Evolutionary conservation across 73 alveolate species (phyloP).

Genomic region (Paramecium caudatum): DNA sequence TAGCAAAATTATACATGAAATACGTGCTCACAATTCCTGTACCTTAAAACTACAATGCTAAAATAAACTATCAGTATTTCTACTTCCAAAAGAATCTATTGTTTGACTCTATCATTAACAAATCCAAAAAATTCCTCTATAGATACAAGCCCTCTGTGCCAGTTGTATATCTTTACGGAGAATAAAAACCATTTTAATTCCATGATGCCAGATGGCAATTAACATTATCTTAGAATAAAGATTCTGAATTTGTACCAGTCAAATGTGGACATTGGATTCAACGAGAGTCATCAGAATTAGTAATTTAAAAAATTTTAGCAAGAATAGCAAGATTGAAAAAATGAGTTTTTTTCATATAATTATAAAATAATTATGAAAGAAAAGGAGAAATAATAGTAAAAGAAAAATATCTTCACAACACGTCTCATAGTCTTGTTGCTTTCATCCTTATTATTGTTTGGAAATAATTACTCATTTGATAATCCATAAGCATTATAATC

Average conservation of each 20-base stretch:
- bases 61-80: slow-evolving; percentile 63
- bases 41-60: slow-evolving; percentile 21
- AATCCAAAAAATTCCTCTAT: not conserved
- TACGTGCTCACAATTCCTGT: slow-evolving; percentile 5
- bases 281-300: not conserved
- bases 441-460: slow-evolving; percentile 21
- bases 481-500: slow-evolving; percentile 62
- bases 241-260: slow-evolving; percentile 57
- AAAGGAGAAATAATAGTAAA: too few species aligned
- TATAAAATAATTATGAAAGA: too few species aligned
- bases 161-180: slow-evolving; percentile 67
- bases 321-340: slow-evolving; percentile 58
- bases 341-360: too few species aligned
- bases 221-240: slow-evolving; percentile 21
- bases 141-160: slow-evolving; percentile 69
- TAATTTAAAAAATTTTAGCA: not conserved
- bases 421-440: slow-evolving; percentile 6
- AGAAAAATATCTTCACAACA: too few species aligned
- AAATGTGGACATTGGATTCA: slow-evolving; percentile 70
- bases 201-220: slow-evolving; percentile 71
- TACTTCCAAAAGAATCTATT: slow-evolving; percentile 58
- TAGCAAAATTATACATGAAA: slow-evolving; percentile 47
- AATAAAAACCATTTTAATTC: slow-evolving; percentile 69
- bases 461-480: slow-evolving; percentile 64
- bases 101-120: not conserved